phyloP scores from a whole-genome alignment of 2,329 filamentous ascomycete species.

The Xylaria sp. region DNA sequence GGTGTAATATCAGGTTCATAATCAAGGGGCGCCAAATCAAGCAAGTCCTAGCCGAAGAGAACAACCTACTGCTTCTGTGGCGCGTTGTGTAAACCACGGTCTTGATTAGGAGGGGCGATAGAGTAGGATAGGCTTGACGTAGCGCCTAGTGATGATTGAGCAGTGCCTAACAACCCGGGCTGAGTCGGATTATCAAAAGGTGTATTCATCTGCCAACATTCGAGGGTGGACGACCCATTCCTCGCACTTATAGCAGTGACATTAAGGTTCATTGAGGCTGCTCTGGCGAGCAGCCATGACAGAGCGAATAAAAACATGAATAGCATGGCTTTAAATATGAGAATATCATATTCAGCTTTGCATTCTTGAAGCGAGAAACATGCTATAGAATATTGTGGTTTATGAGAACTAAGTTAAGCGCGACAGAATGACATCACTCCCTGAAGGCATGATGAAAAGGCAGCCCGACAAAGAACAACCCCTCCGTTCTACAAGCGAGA shows the following conservation, averaged over 20 bases:
- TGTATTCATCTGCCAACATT: conserved; percentile 57
- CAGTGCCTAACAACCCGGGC: conserved; percentile 50
- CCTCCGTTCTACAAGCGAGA: conserved; percentile 17
- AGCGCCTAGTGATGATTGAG: conserved; percentile 48
- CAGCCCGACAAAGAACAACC: not conserved
- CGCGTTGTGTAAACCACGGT: conserved; percentile 56
- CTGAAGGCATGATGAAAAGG: not conserved
- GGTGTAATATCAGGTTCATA: not conserved
- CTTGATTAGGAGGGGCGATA: conserved; percentile 52
- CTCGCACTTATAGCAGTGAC: conserved; percentile 53
- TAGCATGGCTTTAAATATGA: conserved; percentile 18
- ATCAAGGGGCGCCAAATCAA: not conserved
- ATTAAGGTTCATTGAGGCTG: conserved; percentile 48
- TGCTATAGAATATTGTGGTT: too few species aligned
- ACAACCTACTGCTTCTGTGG: conserved; percentile 53
- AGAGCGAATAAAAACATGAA: conserved; percentile 15
- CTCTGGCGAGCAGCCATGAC: conserved; percentile 7
- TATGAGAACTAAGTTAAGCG: too few species aligned
- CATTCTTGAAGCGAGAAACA: not conserved
- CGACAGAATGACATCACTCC: conserved; percentile 13
- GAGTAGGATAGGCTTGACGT: conserved; percentile 51
- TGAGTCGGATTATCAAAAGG: conserved; percentile 51
- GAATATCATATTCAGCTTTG: not conserved
- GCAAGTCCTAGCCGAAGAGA: not conserved
- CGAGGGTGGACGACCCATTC: conserved; percentile 53